Percentiles rank a stretch among this genome's conserved stretches.
phyloP scores from a whole-genome alignment of 2,329 filamentous ascomycete species.

The Capronia epimyces region DNA sequence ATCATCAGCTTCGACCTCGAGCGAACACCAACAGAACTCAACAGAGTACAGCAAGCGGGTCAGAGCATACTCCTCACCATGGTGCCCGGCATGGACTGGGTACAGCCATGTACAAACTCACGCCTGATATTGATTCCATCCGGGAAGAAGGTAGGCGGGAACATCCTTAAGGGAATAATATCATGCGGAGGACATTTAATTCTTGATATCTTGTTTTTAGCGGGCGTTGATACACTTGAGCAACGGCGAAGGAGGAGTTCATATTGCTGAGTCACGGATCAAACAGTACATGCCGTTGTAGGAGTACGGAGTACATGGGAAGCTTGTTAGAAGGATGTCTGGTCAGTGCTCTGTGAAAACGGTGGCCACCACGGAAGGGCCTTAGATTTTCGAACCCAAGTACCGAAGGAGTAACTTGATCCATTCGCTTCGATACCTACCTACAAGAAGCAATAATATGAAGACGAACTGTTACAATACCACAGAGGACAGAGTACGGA shows the following conservation, averaged over 20 bases:
- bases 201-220: not conserved
- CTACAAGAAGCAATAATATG: too few relatives aligned
- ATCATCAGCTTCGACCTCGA: constrained; percentile 6
- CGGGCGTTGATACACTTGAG: constrained; percentile 11
- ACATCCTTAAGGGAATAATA: not conserved
- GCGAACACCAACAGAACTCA: constrained; percentile 18
- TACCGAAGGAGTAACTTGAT: too few relatives aligned
- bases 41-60: constrained; percentile 7
- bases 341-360: too few relatives aligned
- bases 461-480: too few relatives aligned
- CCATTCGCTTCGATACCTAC: too few relatives aligned
- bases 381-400: too few relatives aligned
- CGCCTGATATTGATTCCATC: constrained; percentile 14
- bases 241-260: constrained; percentile 13
- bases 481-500: too few relatives aligned
- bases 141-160: constrained; percentile 9
- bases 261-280: too few relatives aligned
- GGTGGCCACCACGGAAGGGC: too few relatives aligned
- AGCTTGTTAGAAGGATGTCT: too few relatives aligned
- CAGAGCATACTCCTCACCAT: constrained; percentile 5
- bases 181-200: not conserved
- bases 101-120: constrained; percentile 14
- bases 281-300: not conserved
- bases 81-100: constrained; percentile 16
- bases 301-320: too few relatives aligned